These are phyloP conservation scores for Polyporus arcularius DNA, from an alignment of 768 basidiomycete genomes.

Conservation along the genomic window DNA sequence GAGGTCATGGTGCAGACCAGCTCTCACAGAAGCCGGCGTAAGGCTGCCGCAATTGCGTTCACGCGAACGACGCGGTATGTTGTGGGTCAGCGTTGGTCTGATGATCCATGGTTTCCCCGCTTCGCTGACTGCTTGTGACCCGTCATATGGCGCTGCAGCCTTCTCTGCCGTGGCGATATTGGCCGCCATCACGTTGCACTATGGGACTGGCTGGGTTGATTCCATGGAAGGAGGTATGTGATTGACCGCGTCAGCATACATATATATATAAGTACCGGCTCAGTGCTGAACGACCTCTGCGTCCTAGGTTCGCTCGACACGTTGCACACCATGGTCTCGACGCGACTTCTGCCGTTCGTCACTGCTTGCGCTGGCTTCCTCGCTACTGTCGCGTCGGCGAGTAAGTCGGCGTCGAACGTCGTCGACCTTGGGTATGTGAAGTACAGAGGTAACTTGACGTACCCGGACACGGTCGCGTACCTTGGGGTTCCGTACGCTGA, in stretches of 20 bases:
- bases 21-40: no score
- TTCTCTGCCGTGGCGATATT: constrained; percentile 1
- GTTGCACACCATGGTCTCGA: constrained; percentile 1
- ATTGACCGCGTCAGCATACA: neutral
- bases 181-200: neutral
- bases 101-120: constrained; percentile 1
- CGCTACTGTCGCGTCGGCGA: neutral
- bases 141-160: constrained; percentile 5
- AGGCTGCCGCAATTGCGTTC: no score
- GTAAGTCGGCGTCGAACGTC: constrained; percentile 21
- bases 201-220: neutral
- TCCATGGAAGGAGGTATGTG: neutral
- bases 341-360: neutral
- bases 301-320: neutral
- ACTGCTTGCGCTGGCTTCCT: neutral
- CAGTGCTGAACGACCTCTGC: neutral
- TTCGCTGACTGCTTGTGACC: neutral
- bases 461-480: constrained; percentile 55
- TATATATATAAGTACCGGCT: neutral
- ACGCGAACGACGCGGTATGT: no score
- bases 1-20: no score
- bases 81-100: constrained; percentile 4
- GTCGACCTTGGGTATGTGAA: constrained; percentile 61
- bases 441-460: constrained; percentile 55
- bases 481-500: constrained; percentile 44